Evolutionary conservation across 192 early-diverging fungal species (phyloP).

Genomic region (Linnemannia schmuckeri): DNA sequence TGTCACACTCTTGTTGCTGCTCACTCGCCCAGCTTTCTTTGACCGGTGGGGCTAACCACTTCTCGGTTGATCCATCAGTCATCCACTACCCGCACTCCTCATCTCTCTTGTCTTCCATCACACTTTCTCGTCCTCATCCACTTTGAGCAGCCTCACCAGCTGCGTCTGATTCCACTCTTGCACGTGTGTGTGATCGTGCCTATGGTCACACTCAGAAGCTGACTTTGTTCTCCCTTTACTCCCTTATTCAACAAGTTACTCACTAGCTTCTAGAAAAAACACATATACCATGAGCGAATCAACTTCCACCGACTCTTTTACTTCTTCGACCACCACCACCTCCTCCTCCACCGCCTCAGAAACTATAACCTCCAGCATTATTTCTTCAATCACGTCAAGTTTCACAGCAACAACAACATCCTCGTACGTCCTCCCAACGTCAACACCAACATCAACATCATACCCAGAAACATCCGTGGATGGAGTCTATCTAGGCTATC

Average conservation of each 20-base stretch:
- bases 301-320: not conserved
- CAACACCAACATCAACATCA: slow-evolving; percentile 1
- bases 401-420: not conserved
- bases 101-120: not conserved
- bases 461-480: not conserved
- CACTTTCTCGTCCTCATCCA: not conserved
- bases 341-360: slow-evolving; percentile 9
- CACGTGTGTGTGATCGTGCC: not conserved
- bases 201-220: not conserved
- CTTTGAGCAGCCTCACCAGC: not conserved
- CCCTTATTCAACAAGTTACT: not conserved
- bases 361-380: slow-evolving; percentile 27
- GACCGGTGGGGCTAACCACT: not conserved
- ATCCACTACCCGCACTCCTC: not conserved
- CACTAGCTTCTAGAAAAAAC: not conserved
- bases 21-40: not conserved
- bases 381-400: not conserved
- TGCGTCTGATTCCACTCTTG: not conserved
- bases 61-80: not conserved
- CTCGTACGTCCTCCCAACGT: not conserved
- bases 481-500: not conserved
- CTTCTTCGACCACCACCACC: slow-evolving; percentile 7
- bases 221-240: not conserved
- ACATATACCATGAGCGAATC: slow-evolving; percentile 37
- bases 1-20: not conserved